These are phyloP conservation scores for Opeltia flavorubescens DNA, from an alignment of 495 filamentous ascomycete genomes.

Conservation along the genomic window DNA sequence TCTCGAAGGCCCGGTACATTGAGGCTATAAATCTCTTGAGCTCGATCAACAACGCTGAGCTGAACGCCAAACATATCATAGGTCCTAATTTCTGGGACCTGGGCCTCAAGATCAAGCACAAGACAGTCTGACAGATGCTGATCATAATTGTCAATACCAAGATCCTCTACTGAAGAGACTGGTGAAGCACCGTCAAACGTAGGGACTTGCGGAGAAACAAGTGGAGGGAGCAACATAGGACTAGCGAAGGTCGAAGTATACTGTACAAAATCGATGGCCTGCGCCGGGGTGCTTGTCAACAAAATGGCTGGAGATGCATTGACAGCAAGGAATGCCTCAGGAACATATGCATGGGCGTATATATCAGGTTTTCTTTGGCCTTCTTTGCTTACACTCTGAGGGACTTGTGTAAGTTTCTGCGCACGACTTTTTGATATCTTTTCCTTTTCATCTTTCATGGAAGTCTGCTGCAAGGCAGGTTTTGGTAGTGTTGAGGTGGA, in stretches of 20 bases:
- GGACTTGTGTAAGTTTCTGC: background rate
- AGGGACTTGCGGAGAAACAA: background rate
- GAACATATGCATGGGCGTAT: constrained; percentile 8
- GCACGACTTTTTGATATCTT: background rate
- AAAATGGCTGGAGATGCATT: constrained; percentile 6
- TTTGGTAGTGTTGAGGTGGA: no score
- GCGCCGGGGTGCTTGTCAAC: background rate
- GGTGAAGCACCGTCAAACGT: background rate
- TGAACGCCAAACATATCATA: constrained; percentile 9
- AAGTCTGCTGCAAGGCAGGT: no score
- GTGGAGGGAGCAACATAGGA: constrained; percentile 1
- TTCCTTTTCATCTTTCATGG: no score
- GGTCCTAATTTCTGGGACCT: constrained; percentile 1
- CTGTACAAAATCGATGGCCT: constrained; percentile 3
- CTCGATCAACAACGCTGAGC: background rate
- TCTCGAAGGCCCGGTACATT: constrained; percentile 8
- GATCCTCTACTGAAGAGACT: background rate
- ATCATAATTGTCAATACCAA: constrained; percentile 1
- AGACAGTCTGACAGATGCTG: constrained; percentile 5
- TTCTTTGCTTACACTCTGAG: no score
- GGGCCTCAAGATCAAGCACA: constrained; percentile 9
- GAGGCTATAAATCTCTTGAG: constrained; percentile 4
- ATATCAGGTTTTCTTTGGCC: constrained; percentile 12
- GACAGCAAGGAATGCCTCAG: constrained; percentile 7
- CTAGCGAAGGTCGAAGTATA: constrained; percentile 8